phyloP scores from a whole-genome alignment of 495 filamentous ascomycete species.

The Xylaria telfairii region DNA sequence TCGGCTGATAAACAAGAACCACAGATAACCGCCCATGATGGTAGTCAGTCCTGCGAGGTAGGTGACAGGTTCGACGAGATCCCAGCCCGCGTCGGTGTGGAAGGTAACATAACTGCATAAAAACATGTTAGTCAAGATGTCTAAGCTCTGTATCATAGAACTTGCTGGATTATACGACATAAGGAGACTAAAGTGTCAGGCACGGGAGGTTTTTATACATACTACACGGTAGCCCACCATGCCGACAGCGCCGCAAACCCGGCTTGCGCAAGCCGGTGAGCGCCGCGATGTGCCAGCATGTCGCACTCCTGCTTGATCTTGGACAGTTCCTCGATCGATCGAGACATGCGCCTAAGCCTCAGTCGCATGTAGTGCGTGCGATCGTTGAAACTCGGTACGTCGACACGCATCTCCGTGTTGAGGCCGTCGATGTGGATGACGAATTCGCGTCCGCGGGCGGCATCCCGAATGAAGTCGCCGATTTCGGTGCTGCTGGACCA shows the following conservation, averaged over 20 bases:
- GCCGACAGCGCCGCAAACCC: constrained; percentile 73
- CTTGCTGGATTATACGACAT: too few relatives aligned
- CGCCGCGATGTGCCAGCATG: constrained; percentile 71
- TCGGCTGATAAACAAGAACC: constrained; percentile 92
- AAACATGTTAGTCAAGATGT: too few relatives aligned
- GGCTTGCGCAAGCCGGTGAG: constrained; percentile 77
- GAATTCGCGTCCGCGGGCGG: constrained; percentile 82
- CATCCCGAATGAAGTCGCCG: constrained; percentile 94
- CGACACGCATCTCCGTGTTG: constrained; percentile 71
- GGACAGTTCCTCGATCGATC: constrained; percentile 68
- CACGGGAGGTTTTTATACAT: too few relatives aligned
- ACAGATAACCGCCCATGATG: constrained; percentile 88
- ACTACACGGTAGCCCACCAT: constrained; percentile 85
- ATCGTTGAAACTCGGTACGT: constrained; percentile 86
- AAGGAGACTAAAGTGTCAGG: too few relatives aligned
- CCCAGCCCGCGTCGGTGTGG: constrained; percentile 82
- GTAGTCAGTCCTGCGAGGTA: constrained; percentile 84
- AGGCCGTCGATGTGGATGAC: constrained; percentile 81
- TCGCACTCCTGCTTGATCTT: constrained; percentile 86
- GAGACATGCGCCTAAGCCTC: constrained; percentile 72
- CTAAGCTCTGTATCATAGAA: too few relatives aligned
- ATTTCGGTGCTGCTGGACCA: constrained; percentile 91
- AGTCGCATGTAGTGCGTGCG: constrained; percentile 85
- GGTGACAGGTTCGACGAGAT: constrained; percentile 89
- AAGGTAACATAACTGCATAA: constrained; percentile 82